A percentile compares a stretch with the other conserved stretches of the same genome.
phyloP scores from a whole-genome alignment of 169 alveolate species.

The Plasmodium yoelii region DNA sequence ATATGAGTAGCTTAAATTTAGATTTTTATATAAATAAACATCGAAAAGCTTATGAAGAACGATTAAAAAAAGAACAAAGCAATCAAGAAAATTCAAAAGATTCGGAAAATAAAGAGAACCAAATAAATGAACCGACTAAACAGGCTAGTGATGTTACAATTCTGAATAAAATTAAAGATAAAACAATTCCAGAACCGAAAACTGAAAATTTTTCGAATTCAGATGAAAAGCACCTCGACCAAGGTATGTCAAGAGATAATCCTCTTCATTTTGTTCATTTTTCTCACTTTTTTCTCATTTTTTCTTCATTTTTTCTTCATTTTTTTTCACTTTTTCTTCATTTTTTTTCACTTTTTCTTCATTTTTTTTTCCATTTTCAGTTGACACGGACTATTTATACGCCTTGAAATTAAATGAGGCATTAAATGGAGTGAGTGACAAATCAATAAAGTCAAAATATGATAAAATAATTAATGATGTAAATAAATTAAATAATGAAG shows the following conservation, averaged over 20 bases:
- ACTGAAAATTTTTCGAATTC: conserved; percentile 6
- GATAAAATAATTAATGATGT: neutral
- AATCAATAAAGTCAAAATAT: neutral
- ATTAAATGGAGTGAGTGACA: conserved; percentile 4
- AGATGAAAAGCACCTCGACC: neutral
- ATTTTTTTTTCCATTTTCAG: neutral
- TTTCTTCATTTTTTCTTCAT: too few species aligned
- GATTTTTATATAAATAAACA: conserved; percentile 66
- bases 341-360: neutral
- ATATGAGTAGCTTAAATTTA: conserved; percentile 39
- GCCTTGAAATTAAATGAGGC: conserved; percentile 67
- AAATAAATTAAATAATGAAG: neutral
- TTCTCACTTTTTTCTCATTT: too few species aligned
- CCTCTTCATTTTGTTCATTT: too few species aligned
- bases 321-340: neutral
- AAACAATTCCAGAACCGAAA: neutral
- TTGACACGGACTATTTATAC: conserved; percentile 43
- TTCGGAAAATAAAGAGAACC: neutral
- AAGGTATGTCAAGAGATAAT: neutral
- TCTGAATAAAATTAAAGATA: neutral
- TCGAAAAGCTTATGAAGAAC: conserved; percentile 68
- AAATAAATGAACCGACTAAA: neutral
- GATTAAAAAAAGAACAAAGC: conserved; percentile 37
- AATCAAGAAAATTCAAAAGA: neutral
- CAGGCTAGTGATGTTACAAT: neutral